Evolutionary conservation across 805 yeast species (phyloP), one percentile per base, ranked within the genome.

Genomic region (Debaryomyces tyrocola): DNA sequence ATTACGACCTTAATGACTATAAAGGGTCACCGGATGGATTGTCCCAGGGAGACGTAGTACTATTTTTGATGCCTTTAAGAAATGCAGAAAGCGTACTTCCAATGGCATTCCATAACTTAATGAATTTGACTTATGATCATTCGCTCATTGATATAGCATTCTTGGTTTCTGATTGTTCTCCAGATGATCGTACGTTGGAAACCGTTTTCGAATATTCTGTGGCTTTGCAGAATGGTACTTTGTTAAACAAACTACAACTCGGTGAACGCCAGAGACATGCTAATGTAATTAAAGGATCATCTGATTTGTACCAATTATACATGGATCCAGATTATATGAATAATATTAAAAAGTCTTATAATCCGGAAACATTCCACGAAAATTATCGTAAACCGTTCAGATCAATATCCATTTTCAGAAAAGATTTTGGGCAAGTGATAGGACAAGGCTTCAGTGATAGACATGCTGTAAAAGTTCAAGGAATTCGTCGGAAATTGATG

Each of bases 41-140:
- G 12, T 58, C 53, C 7, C 63, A 75, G 14, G 78, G 81, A 11
- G 95, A 89, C 51, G 78, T 82, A 40, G 82, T 89, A 11, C 67
- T 89, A 46, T 67, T 90, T 43, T 74, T 85, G 50, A 78, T 89
- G 58, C 96, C 96, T 8, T 68, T 89, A 50, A 74, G 95, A 64
- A 85, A 89, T 58, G 95, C 96, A 0, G 86, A 80, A 56, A 73
- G 77, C 24, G 91, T 87, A 17, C 67, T 89, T 50, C 90, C 94
- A 10, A 73, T 88, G 73, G 89, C 90, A 76, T 88, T 90, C 69
- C 84, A 84, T 58, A 87, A 89, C 66, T 69, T 89, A 66, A 87
- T 86, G 92, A 88, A 89, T 63, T 70, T 89, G 66, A 87, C 95
- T 1, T 89, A 89, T 61, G 90, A 87, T 45, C 96, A 90, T 61